These are phyloP conservation scores for Fusarium proliferatum DNA, from an alignment of 2,329 filamentous ascomycete genomes.

Conservation along the genomic window DNA sequence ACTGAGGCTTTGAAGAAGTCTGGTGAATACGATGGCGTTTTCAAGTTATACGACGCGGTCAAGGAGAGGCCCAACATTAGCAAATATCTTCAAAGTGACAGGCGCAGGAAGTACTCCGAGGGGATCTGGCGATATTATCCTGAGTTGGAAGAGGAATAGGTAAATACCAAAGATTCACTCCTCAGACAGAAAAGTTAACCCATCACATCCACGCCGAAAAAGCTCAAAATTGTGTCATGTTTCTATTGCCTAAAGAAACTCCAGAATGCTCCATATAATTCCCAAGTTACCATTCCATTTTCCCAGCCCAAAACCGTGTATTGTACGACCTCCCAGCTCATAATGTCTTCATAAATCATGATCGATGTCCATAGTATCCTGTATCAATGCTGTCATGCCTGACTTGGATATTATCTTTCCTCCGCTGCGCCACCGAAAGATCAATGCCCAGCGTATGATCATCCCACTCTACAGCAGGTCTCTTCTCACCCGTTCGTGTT, in stretches of 20 bases:
- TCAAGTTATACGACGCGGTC: conserved; percentile 72
- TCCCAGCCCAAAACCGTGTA: not conserved
- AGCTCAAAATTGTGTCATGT: not conserved
- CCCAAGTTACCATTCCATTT: not conserved
- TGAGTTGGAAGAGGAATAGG: conserved; percentile 66
- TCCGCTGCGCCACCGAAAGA: conserved; percentile 1
- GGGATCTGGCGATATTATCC: conserved; percentile 80
- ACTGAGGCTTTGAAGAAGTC: conserved; percentile 64
- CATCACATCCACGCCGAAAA: not conserved
- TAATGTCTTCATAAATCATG: conserved; percentile 3
- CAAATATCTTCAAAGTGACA: conserved; percentile 74
- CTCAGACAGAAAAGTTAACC: not conserved
- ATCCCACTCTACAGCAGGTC: conserved; percentile 43
- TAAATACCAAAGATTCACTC: not conserved
- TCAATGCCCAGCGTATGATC: conserved; percentile 32
- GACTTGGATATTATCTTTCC: conserved; percentile 6
- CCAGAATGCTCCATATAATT: not conserved
- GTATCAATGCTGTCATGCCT: conserved; percentile 36
- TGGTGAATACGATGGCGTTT: conserved; percentile 69
- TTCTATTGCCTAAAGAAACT: not conserved
- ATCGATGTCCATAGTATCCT: conserved; percentile 32
- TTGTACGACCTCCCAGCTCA: not conserved
- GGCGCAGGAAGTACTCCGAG: conserved; percentile 68
- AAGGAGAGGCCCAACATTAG: conserved; percentile 72
- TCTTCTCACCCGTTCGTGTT: conserved; percentile 31